Conservation (phyloP, 352 stramenopile species). For the Halophytophthora batemanensis region DNA sequence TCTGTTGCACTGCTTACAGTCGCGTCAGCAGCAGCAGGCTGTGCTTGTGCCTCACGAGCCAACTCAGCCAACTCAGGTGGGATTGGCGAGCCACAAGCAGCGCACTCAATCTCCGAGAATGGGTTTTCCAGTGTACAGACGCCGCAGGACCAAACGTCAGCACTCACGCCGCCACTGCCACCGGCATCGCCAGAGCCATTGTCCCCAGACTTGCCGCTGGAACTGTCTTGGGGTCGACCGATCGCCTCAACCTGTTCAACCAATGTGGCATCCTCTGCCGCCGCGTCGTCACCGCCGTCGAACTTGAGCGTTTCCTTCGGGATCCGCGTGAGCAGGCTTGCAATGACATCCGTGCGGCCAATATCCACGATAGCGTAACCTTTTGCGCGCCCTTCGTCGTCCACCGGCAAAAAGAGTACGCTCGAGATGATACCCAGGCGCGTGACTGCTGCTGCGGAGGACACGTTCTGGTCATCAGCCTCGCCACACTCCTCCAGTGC, state of each 20-base stretch:
- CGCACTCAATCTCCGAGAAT: slow-evolving; percentile 51
- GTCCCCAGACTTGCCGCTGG: slow-evolving; percentile 12
- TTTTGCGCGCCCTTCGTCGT: slow-evolving; percentile 37
- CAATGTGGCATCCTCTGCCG: slow-evolving; percentile 39
- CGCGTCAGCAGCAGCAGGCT: slow-evolving; percentile 8
- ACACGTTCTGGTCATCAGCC: slow-evolving; percentile 73
- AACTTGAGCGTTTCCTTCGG: slow-evolving; percentile 55
- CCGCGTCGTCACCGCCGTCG: slow-evolving; percentile 42
- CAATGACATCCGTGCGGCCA: slow-evolving; percentile 60
- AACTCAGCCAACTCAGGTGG: slow-evolving; percentile 39
- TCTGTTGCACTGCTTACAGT: neutral
- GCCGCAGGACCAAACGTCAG: slow-evolving; percentile 52
- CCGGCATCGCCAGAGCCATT: slow-evolving; percentile 5
- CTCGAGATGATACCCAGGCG: slow-evolving; percentile 60
- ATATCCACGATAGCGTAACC: slow-evolving; percentile 72
- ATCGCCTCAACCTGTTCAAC: slow-evolving; percentile 31
- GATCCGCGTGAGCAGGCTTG: slow-evolving; percentile 43
- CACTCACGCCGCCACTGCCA: slow-evolving; percentile 10
- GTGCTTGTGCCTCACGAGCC: slow-evolving; percentile 19
- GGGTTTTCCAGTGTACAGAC: slow-evolving; percentile 75
- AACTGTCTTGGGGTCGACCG: slow-evolving; percentile 12
- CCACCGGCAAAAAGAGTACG: slow-evolving; percentile 57
- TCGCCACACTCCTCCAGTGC: slow-evolving; percentile 74
- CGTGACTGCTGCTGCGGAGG: slow-evolving; percentile 57
- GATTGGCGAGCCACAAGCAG: slow-evolving; percentile 61